Percentiles rank a stretch among this genome's conserved stretches.
These are phyloP conservation scores for Neurospora africana DNA, from an alignment of 495 filamentous ascomycete genomes.

Conservation along the genomic window DNA sequence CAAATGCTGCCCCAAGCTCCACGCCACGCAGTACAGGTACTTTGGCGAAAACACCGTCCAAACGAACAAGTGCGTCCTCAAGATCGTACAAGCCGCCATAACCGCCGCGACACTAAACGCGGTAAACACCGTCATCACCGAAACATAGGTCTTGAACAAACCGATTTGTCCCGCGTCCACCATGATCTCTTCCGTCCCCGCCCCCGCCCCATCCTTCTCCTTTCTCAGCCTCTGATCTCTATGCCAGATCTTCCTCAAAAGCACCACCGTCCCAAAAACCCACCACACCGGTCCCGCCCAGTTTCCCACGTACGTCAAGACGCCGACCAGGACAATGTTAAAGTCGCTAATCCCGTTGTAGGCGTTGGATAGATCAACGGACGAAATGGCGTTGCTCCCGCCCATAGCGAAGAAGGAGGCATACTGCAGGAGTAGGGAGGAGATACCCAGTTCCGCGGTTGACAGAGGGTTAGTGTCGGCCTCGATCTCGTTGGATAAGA, in stretches of 20 bases:
- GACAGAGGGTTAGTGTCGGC: slow-evolving; percentile 27
- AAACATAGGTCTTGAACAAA: slow-evolving; percentile 38
- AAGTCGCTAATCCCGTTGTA: slow-evolving; percentile 74
- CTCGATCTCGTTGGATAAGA: slow-evolving; percentile 30
- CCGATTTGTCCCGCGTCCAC: not conserved
- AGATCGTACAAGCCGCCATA: slow-evolving; percentile 75
- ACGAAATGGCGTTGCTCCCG: slow-evolving; percentile 85
- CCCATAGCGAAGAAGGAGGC: slow-evolving; percentile 83
- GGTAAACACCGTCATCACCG: slow-evolving; percentile 55
- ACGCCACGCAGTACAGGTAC: slow-evolving; percentile 83
- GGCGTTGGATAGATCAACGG: slow-evolving; percentile 69
- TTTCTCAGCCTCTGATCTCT: not conserved
- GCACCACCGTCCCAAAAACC: slow-evolving; percentile 47
- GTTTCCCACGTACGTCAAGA: slow-evolving; percentile 77
- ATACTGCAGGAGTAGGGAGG: slow-evolving; percentile 59
- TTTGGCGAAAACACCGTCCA: slow-evolving; percentile 99
- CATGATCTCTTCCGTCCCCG: not conserved
- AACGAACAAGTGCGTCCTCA: slow-evolving; percentile 89
- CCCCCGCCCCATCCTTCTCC: not conserved
- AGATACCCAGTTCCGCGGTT: slow-evolving; percentile 47
- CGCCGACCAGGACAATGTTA: slow-evolving; percentile 55
- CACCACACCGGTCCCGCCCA: slow-evolving; percentile 92
- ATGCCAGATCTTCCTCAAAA: slow-evolving; percentile 29
- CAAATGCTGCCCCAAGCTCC: slow-evolving; percentile 74
- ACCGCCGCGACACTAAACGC: slow-evolving; percentile 53